Evolutionary conservation across 345 rosid species (phyloP), one percentile per base, ranked within the genome.

Genomic region (Lepidium africanum): DNA sequence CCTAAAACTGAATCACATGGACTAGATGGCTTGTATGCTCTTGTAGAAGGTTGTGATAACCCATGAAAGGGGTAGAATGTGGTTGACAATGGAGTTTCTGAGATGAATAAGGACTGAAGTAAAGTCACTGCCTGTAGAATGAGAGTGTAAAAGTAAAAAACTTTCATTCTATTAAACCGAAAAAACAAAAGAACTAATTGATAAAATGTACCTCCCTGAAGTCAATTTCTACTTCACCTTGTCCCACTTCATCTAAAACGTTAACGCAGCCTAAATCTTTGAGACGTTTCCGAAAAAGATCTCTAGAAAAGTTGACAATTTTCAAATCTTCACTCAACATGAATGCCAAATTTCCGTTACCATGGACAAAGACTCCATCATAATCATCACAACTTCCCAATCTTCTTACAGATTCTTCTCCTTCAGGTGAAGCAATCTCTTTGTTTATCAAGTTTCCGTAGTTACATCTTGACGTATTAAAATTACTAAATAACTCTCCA

Each of bases 331-430:
- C 36, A 63, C 45, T 48, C 57, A 36, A 13, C 5, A 63, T n/a
- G 21, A 63, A 63, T 15, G 23, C 57, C 33, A 47, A 1, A 6
- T 63, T 63, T 48, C 57, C 68, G 17, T 63, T 57, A 47, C 68
- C 68, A 63, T 63, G 45, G 2, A 49, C 57, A 49, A 49, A 49
- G 23, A 49, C 47, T 63, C 69, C 69, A 36, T 49, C 58, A 35
- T 17, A 0, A 35, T 47, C 56, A 63, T 13, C 0, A 49, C 57
- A 5, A 49, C 11, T 10, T n/a, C 58, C 17, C 6, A 15, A 7
- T n/a, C 2, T 43, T 10, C 19, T 41, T 6, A 3, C 8, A 41
- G 5, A 41, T 2, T 21, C 54, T 50, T 23, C 54, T 50, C 15
- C 35, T 23, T 11, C 9, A 12, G 2, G 35, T 38, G 57, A 49